Evolutionary conservation across 306 rosid genomes (phyloP).

Genomic region (Acacia crassicarpa): DNA sequence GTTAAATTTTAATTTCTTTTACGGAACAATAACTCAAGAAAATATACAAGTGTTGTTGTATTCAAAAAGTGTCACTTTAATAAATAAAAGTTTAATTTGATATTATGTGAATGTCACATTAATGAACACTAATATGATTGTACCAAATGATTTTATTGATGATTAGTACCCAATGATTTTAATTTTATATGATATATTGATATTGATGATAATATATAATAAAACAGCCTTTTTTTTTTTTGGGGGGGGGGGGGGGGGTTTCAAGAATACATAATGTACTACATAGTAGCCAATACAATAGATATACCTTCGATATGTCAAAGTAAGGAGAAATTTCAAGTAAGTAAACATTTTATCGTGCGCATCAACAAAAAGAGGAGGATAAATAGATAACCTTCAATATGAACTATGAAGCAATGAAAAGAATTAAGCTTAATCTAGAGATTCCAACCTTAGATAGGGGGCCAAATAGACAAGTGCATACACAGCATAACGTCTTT

Average conservation of each 20-base stretch:
- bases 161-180: background rate
- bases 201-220: background rate
- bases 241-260: no score
- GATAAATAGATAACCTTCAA: background rate
- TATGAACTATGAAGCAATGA: background rate
- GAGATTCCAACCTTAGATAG: constrained; percentile 63
- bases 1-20: background rate
- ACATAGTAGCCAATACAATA: background rate
- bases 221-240: background rate
- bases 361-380: background rate
- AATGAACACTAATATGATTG: background rate
- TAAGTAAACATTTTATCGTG: background rate
- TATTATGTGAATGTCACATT: background rate
- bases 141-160: background rate
- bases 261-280: background rate
- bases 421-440: background rate
- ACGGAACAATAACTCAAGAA: background rate
- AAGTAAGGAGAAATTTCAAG: background rate
- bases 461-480: constrained; percentile 83
- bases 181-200: background rate
- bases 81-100: background rate
- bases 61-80: background rate
- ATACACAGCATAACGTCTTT: constrained; percentile 73
- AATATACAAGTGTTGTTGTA: background rate
- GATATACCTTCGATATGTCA: background rate